Base-by-base conservation (phyloP, 768 basidiomycete genomes). In the Kwoniella pini region DNA sequence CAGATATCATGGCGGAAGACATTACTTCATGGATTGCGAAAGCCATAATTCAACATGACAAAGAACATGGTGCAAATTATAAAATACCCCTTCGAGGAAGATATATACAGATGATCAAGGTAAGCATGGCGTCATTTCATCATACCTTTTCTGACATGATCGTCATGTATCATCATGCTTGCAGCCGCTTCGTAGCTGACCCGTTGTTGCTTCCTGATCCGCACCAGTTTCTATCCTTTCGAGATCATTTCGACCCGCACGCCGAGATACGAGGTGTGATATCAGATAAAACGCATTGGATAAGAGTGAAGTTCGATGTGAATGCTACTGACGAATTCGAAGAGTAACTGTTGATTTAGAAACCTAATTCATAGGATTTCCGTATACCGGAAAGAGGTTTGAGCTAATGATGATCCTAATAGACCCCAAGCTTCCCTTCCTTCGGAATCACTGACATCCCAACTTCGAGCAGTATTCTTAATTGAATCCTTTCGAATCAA, bases 161-260 rank as follows among this genome's bases (percentile, higher is more conserved):
- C 2, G 10, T 43, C 33, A 36, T 36, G 33, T 36, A 36, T 36
- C 33, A 15, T 36, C 33, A n/a, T n/a, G n/a, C n/a, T n/a, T n/a
- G n/a, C n/a, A n/a, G n/a, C n/a, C n/a, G n/a, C n/a, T n/a, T n/a
- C n/a, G n/a, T n/a, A n/a, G n/a, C n/a, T n/a, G 24, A 46, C 9
- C 19, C 21, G n/a, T 22, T 11, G 10, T 51, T 26, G 39, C 7
- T 40, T 53, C n/a, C 22, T 11, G n/a, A 9, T 31, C 6, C 24
- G 33, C 13, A n/a, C n/a, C 52, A 73, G 71, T 73, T 73, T 39
- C 17, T 21, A 10, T 70, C 64, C 4, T 70, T 62, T 31, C 60
- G 71, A 0, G 57, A 38, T 19, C 1, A 49, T 0, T 27, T 43
- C 10, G 30, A 67, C 42, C 71, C 69, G 1, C 60, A 64, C 26